A percentile compares a stretch with the other conserved stretches of the same genome.
Evolutionary conservation across 129 eudicot genomes (phyloP).

Genomic region (Centella asiatica): DNA sequence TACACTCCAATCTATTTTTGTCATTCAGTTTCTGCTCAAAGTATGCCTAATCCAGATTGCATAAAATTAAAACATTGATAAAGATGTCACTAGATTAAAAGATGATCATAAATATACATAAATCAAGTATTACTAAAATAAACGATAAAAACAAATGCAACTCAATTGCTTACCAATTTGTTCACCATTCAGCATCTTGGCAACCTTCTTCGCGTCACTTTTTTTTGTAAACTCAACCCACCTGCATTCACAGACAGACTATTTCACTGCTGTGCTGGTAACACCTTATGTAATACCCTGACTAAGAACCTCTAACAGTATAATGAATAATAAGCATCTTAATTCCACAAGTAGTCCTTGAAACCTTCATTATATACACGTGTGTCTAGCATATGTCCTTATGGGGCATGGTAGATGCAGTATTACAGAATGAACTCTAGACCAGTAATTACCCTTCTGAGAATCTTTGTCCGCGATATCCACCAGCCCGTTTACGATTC

Average conservation of each 20-base stretch:
- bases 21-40: no score
- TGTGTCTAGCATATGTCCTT: not conserved
- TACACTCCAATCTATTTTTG: not conserved
- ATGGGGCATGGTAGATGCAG: not conserved
- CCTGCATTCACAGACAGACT: conserved; percentile 29
- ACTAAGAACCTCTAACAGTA: not conserved
- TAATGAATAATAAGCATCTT: not conserved
- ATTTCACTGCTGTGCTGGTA: not conserved
- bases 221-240: conserved; percentile 92
- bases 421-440: not conserved
- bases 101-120: not conserved
- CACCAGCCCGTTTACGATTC: conserved; percentile 75
- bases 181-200: conserved; percentile 78
- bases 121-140: not conserved
- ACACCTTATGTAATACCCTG: not conserved
- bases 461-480: conserved; percentile 70
- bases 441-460: conserved; percentile 65
- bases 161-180: conserved; percentile 51
- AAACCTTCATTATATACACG: not conserved
- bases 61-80: no score
- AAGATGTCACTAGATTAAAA: not conserved
- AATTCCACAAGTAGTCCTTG: not conserved
- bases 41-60: no score
- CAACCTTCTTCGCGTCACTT: conserved; percentile 69
- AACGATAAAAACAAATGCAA: not conserved